These are phyloP conservation scores for Verticillium albo-atrum DNA, from an alignment of 2,329 filamentous ascomycete species.

Conservation along the genomic window DNA sequence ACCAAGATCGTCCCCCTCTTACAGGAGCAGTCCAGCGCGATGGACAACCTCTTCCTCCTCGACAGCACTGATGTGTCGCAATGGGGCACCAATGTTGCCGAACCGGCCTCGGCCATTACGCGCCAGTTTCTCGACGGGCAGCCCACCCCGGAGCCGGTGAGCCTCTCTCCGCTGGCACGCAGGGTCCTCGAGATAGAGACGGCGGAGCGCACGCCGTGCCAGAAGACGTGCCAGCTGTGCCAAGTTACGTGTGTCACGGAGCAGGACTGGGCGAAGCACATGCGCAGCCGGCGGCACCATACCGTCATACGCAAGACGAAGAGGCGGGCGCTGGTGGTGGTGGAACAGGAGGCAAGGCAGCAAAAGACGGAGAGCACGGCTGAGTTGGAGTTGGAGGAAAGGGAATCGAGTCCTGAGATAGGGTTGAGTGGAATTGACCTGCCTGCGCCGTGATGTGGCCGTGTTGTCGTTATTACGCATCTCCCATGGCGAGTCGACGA, in stretches of 20 bases:
- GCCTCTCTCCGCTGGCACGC: conserved; percentile 42
- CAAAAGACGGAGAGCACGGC: neutral
- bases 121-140: conserved; percentile 57
- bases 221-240: conserved; percentile 70
- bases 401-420: neutral
- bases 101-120: conserved; percentile 60
- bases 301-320: conserved; percentile 28
- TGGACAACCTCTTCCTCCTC: conserved; percentile 67
- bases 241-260: conserved; percentile 57
- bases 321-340: conserved; percentile 29
- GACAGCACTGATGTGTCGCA: conserved; percentile 67
- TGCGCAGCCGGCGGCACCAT: conserved; percentile 30
- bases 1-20: conserved; percentile 73
- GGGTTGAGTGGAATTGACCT: neutral
- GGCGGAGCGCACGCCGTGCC: conserved; percentile 50
- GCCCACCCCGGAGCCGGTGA: conserved; percentile 44
- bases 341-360: conserved; percentile 3
- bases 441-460: neutral
- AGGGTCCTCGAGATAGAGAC: conserved; percentile 50
- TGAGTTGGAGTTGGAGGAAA: neutral
- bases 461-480: neutral
- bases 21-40: conserved; percentile 43
- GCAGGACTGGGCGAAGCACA: conserved; percentile 36
- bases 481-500: too few species aligned
- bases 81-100: conserved; percentile 62